Evolutionary conservation across 352 stramenopile species (phyloP).

Genomic region (Aphanomyces euteiches): DNA sequence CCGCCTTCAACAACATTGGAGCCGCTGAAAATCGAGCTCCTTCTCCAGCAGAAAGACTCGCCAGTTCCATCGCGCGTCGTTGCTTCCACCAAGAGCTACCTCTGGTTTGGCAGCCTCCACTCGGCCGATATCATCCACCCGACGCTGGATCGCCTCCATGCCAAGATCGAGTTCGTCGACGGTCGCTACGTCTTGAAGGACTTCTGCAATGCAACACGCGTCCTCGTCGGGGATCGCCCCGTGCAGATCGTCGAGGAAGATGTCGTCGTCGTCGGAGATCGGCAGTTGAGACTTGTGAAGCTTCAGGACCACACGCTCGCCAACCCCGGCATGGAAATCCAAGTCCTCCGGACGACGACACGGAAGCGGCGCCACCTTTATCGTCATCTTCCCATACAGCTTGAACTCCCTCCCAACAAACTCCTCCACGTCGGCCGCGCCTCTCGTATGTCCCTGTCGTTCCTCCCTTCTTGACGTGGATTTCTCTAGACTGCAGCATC

Average conservation of each 20-base stretch:
- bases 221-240: conserved; percentile 6
- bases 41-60: conserved; percentile 15
- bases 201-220: conserved; percentile 12
- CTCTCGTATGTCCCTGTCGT: neutral
- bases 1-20: neutral
- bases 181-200: conserved; percentile 7
- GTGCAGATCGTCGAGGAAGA: conserved; percentile 11
- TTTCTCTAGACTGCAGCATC: conserved; percentile 21
- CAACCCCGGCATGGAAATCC: conserved; percentile 9
- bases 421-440: conserved; percentile 17
- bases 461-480: neutral
- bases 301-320: neutral
- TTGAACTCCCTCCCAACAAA: conserved; percentile 19
- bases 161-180: conserved; percentile 17
- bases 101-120: conserved; percentile 18
- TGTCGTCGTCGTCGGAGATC: conserved; percentile 14
- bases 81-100: neutral
- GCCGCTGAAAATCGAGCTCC: conserved; percentile 7
- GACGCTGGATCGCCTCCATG: conserved; percentile 9
- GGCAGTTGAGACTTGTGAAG: neutral
- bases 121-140: neutral
- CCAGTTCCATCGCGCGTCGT: neutral
- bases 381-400: neutral
- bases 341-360: neutral
- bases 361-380: neutral